These are phyloP conservation scores for Xylaria palmicola DNA, from an alignment of 495 filamentous ascomycete species.

Conservation along the genomic window DNA sequence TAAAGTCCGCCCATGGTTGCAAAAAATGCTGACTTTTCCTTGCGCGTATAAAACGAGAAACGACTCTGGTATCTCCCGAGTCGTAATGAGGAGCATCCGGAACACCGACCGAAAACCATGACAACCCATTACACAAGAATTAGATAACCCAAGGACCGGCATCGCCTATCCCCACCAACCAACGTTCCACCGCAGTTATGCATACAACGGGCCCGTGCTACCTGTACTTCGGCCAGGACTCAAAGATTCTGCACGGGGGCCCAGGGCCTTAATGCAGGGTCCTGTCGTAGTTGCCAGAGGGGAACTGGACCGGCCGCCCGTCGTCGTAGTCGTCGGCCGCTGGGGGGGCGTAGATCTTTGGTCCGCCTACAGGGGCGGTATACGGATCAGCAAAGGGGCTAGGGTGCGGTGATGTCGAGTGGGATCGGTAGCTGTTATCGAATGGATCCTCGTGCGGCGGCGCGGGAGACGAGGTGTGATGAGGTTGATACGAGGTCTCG, in stretches of 20 bases:
- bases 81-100: slow-evolving; percentile 27
- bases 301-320: slow-evolving; percentile 39
- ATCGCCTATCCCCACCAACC: slow-evolving; percentile 10
- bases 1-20: not conserved
- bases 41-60: slow-evolving; percentile 14
- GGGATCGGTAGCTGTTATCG: slow-evolving; percentile 36
- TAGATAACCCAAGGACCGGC: not conserved
- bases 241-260: not conserved
- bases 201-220: slow-evolving; percentile 1
- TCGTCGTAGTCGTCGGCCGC: slow-evolving; percentile 41
- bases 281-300: slow-evolving; percentile 44
- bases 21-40: slow-evolving; percentile 5
- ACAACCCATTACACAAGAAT: not conserved
- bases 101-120: slow-evolving; percentile 24
- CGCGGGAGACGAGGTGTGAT: slow-evolving; percentile 28
- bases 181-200: slow-evolving; percentile 14
- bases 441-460: slow-evolving; percentile 44
- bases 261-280: slow-evolving; percentile 29
- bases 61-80: slow-evolving; percentile 28
- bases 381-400: slow-evolving; percentile 36
- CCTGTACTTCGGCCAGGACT: not conserved
- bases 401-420: slow-evolving; percentile 24
- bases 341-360: slow-evolving; percentile 38
- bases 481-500: slow-evolving; percentile 32
- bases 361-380: slow-evolving; percentile 19